These are phyloP conservation scores for Sporobolomyces phaffii DNA, from an alignment of 768 basidiomycete genomes.

Conservation along the genomic window DNA sequence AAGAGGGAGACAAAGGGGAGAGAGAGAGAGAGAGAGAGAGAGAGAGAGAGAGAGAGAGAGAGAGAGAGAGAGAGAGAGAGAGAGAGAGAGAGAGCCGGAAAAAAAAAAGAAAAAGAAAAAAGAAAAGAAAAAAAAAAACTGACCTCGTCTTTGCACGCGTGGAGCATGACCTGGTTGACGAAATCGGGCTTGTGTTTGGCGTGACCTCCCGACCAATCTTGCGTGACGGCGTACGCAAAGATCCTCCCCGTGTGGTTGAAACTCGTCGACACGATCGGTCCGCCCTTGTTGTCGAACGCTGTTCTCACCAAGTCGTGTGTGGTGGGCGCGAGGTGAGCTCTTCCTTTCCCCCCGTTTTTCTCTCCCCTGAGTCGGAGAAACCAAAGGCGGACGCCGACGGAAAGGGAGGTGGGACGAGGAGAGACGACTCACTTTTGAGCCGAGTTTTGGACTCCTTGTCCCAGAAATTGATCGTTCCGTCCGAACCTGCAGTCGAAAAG, in stretches of 20 bases:
- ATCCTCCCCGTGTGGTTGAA: conserved; percentile 85
- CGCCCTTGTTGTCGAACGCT: conserved; percentile 64
- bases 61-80: not conserved
- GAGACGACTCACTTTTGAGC: conserved; percentile 58
- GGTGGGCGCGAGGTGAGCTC: no score
- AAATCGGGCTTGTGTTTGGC: conserved; percentile 38
- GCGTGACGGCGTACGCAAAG: conserved; percentile 75
- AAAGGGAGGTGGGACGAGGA: conserved; percentile 12
- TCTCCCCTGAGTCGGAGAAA: no score
- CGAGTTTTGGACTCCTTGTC: conserved; percentile 88
- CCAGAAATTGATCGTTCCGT: conserved; percentile 88
- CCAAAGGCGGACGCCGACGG: no score
- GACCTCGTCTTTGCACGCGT: conserved; percentile 79
- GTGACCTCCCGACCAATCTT: conserved; percentile 42
- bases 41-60: not conserved
- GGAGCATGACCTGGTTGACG: conserved; percentile 73
- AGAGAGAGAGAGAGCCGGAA: not conserved
- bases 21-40: not conserved
- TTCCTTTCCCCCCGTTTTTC: no score
- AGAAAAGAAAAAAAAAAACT: no score
- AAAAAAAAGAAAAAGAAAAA: no score
- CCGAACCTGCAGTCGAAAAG: conserved; percentile 71
- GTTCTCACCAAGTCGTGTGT: no score
- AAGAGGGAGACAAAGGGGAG: no score
- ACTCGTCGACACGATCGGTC: conserved; percentile 69